Base-by-base conservation (phyloP, 139 green algal genomes). In the Haematococcus sp. region DNA sequence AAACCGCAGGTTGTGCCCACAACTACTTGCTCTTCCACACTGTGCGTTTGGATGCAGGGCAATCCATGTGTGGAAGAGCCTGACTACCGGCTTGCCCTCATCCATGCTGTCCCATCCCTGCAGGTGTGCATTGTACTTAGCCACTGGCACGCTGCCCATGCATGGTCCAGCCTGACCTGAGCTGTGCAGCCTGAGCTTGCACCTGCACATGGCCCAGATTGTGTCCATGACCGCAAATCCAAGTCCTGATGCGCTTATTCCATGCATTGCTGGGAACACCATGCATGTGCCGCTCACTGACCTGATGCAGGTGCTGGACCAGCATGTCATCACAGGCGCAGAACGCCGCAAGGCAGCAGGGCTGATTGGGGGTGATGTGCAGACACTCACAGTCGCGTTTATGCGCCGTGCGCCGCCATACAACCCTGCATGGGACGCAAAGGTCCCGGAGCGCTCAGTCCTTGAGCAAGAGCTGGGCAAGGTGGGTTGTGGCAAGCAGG, bases 11-110 rank as follows among this genome's bases (percentile, higher is more conserved):
- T 54, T 22, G n/a, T 63, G 55, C 19, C 55, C 28, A 63, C 17
- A 22, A 63, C 15, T 15, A 17, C 46, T 11, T 27, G 23, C 40
- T 11, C 40, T 49, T 49, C 40, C 40, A 49, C 40, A 7, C 40
- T 11, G 16, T 46, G 19, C 28, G 43, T 25, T 17, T n/a, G 25
- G 7, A 76, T 30, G 1, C 68, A 87, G 83, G 86, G 80, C 63
- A 91, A 91, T 68, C 86, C 80, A 7, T 88, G 83, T 73, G 75
- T 74, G 56, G 80, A 91, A 72, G 88, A 92, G 78, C 82, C 84
- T 15, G 82, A 89, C 79, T 92, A 92, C 76, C 71, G 81, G 19
- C 76, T 92, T 28, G 59, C 66, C 0, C 54, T 88, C 3, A 75
- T 92, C 0, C 70, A 89, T 35, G 52, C 43, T 0, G 55, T 92